Evolutionary conservation across 805 yeast species (phyloP), one percentile per base, ranked within the genome.

Genomic region (Kodamaea restingae): DNA sequence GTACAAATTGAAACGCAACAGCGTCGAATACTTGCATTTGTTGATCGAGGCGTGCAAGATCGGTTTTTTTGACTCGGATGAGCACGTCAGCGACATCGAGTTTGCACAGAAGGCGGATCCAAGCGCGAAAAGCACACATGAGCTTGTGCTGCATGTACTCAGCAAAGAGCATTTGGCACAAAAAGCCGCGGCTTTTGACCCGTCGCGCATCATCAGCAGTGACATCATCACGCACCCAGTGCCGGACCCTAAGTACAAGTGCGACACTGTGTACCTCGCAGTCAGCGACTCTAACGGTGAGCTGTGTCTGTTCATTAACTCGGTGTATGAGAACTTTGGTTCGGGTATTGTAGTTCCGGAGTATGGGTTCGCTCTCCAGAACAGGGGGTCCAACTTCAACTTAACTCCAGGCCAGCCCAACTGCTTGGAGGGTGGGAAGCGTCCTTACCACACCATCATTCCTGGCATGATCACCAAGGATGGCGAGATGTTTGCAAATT

Each of bases 381-480:
- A 82, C 57, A 71, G 95, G 48, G 95, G 93, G 3, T 78, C 80
- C 30, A 85, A 84, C 58, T 86, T 85, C 65, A 78, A 76, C 48
- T 63, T 83, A 41, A 69, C 72, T 39, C 74, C 76, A 4, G 73
- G 73, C 2, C 69, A 78, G 20, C 70, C 71, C 38, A 85, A 85
- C 54, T 71, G 75, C 36, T 58, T 81, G 31, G 88, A 73, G 38
- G 86, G 87, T 2, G 73, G 76, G 14, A 85, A 85, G 56, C 66
- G 93, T 46, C 80, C 88, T 1, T 85, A 84, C 58, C 95, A 86
- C 52, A 86, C 95, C 0, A 85, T 85, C 42, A 84, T 85, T 43
- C 95, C 95, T 1, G 86, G 88, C 0, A 73, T 85, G 80, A 74
- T 85, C 21, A 85, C 95, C 10, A 70, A 63, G 18, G 75, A 74